A percentile compares a stretch with the other conserved stretches of the same genome.
These are phyloP conservation scores for Tuber melanosporum DNA, from an alignment of 495 filamentous ascomycete genomes.

Conservation along the genomic window DNA sequence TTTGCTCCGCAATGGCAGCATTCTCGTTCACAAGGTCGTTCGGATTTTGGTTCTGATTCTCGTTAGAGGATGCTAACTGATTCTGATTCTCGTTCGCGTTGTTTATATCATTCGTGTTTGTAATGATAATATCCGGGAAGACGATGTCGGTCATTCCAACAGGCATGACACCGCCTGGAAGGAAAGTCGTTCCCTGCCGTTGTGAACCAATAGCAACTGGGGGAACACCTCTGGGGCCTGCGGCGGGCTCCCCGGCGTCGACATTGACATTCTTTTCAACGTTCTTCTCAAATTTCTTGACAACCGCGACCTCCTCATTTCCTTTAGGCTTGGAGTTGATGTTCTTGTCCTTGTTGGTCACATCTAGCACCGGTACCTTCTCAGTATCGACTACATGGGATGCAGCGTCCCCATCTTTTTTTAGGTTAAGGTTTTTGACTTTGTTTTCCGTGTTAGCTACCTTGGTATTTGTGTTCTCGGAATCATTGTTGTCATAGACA, in stretches of 20 bases:
- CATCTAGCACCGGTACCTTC: background rate
- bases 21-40: conserved; percentile 40
- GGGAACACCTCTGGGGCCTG: conserved; percentile 13
- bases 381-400: background rate
- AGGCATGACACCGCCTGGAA: conserved; percentile 41
- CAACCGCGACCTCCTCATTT: conserved; percentile 38
- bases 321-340: conserved; percentile 37
- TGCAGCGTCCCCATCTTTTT: conserved; percentile 5
- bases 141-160: conserved; percentile 42
- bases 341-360: background rate
- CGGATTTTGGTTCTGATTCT: conserved; percentile 39
- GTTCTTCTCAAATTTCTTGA: conserved; percentile 37
- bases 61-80: conserved; percentile 36
- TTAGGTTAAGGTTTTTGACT: conserved; percentile 15
- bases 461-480: conserved; percentile 21
- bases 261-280: conserved; percentile 39
- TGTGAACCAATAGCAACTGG: conserved; percentile 21
- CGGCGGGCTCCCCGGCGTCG: conserved; percentile 39
- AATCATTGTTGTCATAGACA: conserved; percentile 27
- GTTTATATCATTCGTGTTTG: conserved; percentile 42
- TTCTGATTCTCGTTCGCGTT: conserved; percentile 43
- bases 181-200: conserved; percentile 33
- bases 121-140: conserved; percentile 42
- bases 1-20: conserved; percentile 35
- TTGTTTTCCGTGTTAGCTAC: conserved; percentile 26